These are phyloP conservation scores for Paratrypanosoma confusum DNA, from an alignment of 208 protist genomes.

Conservation along the genomic window DNA sequence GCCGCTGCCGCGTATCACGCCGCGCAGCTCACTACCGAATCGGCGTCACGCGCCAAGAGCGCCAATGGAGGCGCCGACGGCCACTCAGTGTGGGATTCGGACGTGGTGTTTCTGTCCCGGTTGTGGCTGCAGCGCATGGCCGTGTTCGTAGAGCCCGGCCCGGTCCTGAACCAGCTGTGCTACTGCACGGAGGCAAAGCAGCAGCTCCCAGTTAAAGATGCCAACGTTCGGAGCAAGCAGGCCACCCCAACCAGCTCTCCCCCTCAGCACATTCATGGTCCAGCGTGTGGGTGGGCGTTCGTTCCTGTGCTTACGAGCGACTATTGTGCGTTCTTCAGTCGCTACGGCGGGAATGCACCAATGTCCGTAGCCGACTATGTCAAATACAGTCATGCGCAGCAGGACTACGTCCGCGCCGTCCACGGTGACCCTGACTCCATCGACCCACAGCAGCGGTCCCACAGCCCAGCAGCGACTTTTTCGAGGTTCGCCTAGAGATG, in stretches of 20 bases:
- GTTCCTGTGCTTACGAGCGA: constrained; percentile 39
- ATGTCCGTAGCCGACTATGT: constrained; percentile 30
- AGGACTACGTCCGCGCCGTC: not conserved
- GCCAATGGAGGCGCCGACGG: not conserved
- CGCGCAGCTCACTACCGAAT: not conserved
- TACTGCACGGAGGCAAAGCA: constrained; percentile 38
- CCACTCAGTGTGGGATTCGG: not conserved
- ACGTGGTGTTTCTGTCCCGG: constrained; percentile 23
- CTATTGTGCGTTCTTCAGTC: constrained; percentile 48
- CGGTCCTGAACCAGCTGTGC: constrained; percentile 65
- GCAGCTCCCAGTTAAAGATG: constrained; percentile 7
- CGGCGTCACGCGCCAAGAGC: not conserved
- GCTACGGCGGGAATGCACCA: constrained; percentile 55
- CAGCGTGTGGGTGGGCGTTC: constrained; percentile 66
- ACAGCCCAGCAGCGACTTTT: too few relatives aligned
- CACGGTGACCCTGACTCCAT: not conserved
- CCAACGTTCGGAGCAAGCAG: not conserved
- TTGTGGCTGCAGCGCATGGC: constrained; percentile 72
- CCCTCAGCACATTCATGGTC: constrained; percentile 34
- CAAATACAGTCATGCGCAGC: constrained; percentile 6
- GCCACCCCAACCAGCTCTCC: not conserved
- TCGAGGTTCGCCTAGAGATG: too few relatives aligned
- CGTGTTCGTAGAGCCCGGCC: constrained; percentile 66
- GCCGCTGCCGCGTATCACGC: too few relatives aligned
- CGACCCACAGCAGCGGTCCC: not conserved